phyloP scores from a whole-genome alignment of 2,329 filamentous ascomycete genomes.

The Claviceps africana region DNA sequence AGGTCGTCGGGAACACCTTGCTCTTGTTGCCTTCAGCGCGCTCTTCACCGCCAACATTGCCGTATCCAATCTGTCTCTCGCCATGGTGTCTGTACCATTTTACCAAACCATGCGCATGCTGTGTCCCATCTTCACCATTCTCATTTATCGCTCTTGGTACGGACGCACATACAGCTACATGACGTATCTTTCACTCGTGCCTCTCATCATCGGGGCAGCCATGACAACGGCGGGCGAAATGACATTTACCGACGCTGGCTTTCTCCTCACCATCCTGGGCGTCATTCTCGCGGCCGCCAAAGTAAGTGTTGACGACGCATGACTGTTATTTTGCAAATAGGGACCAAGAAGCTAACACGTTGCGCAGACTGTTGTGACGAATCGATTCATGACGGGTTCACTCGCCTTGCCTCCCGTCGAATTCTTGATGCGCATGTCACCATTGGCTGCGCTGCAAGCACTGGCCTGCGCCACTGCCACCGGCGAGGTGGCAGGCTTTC shows the following conservation, averaged over 20 bases:
- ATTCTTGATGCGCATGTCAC: constrained; percentile 48
- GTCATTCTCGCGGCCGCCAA: constrained; percentile 42
- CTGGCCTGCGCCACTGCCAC: constrained; percentile 35
- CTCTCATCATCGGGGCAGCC: constrained; percentile 45
- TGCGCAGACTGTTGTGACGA: constrained; percentile 41
- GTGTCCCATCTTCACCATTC: constrained; percentile 45
- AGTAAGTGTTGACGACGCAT: constrained; percentile 16
- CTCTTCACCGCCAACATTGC: constrained; percentile 52
- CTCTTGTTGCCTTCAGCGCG: constrained; percentile 43
- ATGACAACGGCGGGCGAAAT: constrained; percentile 49
- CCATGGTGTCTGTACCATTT: constrained; percentile 50
- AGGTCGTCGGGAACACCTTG: constrained; percentile 36
- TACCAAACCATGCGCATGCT: constrained; percentile 51
- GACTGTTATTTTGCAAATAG: not conserved
- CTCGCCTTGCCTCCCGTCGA: constrained; percentile 44
- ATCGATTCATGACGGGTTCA: constrained; percentile 48
- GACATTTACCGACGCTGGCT: constrained; percentile 44
- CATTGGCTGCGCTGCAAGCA: constrained; percentile 42
- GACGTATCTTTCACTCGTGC: constrained; percentile 46
- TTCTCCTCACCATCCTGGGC: constrained; percentile 39
- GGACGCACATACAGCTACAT: constrained; percentile 37
- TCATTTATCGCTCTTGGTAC: constrained; percentile 45
- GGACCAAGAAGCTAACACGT: not conserved
- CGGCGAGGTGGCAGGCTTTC: constrained; percentile 36
- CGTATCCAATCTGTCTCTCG: constrained; percentile 48